These are phyloP conservation scores for Lecanicillium sp. DNA, from an alignment of 2,329 filamentous ascomycete genomes.

Conservation along the genomic window DNA sequence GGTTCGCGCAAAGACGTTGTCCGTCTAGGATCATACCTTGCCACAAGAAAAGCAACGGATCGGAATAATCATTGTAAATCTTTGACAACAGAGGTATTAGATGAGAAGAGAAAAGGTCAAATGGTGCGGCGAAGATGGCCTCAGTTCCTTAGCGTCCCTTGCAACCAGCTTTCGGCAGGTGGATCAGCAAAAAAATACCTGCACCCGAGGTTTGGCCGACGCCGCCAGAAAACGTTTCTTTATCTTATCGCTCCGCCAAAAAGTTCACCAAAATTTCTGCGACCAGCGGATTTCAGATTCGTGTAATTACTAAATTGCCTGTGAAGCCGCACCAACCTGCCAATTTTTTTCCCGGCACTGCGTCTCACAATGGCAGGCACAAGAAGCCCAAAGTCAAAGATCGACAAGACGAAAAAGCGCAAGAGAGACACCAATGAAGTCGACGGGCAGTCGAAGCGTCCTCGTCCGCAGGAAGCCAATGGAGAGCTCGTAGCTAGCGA, in stretches of 20 bases:
- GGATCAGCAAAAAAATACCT: neutral
- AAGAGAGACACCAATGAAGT: conserved; percentile 37
- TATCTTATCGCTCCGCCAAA: conserved; percentile 32
- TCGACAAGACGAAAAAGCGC: conserved; percentile 35
- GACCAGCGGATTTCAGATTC: neutral
- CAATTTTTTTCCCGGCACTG: neutral
- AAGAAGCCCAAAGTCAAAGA: conserved; percentile 22
- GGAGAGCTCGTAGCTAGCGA: conserved; percentile 11
- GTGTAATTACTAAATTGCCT: conserved; percentile 2
- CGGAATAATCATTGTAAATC: conserved; percentile 84
- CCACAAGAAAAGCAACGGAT: conserved; percentile 98
- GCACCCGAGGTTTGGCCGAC: conserved; percentile 22
- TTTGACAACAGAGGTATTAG: conserved; percentile 5
- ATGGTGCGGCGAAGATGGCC: conserved; percentile 5
- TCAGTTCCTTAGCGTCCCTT: no score
- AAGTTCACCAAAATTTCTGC: conserved; percentile 34
- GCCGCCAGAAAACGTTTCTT: conserved; percentile 11
- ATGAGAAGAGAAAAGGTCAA: neutral
- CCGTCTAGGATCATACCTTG: conserved; percentile 63
- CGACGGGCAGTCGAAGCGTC: conserved; percentile 32
- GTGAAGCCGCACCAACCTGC: conserved; percentile 3
- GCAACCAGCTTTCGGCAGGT: no score
- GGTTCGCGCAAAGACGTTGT: conserved; percentile 8
- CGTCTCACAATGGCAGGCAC: conserved; percentile 25
- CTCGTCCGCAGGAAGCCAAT: conserved; percentile 21